Evolutionary conservation across 768 basidiomycete genomes (phyloP).

Genomic region (Rossbeevera mucosa): DNA sequence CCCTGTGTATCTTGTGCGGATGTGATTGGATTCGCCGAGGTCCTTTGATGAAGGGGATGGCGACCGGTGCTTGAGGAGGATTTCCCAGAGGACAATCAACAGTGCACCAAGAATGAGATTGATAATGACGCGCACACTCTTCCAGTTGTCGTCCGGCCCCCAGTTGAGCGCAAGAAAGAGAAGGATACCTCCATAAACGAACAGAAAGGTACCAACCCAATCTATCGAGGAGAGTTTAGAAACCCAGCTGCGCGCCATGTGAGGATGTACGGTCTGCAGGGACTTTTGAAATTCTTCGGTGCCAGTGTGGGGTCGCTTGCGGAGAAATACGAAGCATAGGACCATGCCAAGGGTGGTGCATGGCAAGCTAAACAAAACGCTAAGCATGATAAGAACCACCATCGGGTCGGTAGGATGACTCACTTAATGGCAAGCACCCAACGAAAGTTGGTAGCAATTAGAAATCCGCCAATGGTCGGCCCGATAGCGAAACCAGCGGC

Average conservation of each 20-base stretch:
- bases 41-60: not conserved
- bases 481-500: slow-evolving; percentile 40
- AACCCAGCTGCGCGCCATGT: slow-evolving; percentile 14
- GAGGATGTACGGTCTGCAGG: not conserved
- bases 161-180: slow-evolving; percentile 48
- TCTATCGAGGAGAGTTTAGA: slow-evolving; percentile 37
- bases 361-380: slow-evolving; percentile 35
- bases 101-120: slow-evolving; percentile 44
- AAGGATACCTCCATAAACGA: slow-evolving; percentile 41
- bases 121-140: slow-evolving; percentile 40
- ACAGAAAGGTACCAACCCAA: slow-evolving; percentile 44
- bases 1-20: slow-evolving; percentile 9
- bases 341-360: slow-evolving; percentile 33
- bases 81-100: slow-evolving; percentile 41
- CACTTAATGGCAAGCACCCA: slow-evolving; percentile 58
- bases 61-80: slow-evolving; percentile 31
- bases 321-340: slow-evolving; percentile 40
- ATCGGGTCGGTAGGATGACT: slow-evolving; percentile 4
- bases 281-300: slow-evolving; percentile 8
- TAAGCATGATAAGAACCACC: not conserved
- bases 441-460: slow-evolving; percentile 40
- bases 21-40: not conserved
- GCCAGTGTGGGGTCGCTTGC: slow-evolving; percentile 19
- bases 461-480: slow-evolving; percentile 40
- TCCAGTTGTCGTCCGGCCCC: slow-evolving; percentile 44